These are phyloP conservation scores for Talaromyces sp. DNA, from an alignment of 2,329 filamentous ascomycete genomes.

Conservation along the genomic window DNA sequence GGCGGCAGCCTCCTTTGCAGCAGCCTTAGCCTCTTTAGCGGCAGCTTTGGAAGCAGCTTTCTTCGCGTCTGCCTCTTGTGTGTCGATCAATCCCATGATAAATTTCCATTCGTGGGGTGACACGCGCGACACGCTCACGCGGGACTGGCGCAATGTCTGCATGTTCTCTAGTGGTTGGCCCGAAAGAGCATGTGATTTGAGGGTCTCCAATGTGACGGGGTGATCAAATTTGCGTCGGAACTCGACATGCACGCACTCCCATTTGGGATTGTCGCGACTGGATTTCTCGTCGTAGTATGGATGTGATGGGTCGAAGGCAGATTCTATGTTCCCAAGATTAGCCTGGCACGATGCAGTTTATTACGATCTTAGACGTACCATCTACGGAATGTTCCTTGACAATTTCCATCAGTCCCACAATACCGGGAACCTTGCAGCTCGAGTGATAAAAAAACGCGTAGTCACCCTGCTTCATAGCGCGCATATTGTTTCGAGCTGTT, in stretches of 20 bases:
- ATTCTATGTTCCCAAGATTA: slow-evolving; percentile 45
- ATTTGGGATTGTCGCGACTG: slow-evolving; percentile 66
- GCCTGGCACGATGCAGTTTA: background rate
- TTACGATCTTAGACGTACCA: slow-evolving; percentile 48
- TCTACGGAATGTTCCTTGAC: slow-evolving; percentile 80
- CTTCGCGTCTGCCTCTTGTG: slow-evolving; percentile 21
- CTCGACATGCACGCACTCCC: slow-evolving; percentile 85
- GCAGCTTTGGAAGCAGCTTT: background rate
- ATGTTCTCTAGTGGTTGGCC: slow-evolving; percentile 64
- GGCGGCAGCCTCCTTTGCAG: background rate
- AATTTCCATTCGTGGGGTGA: slow-evolving; percentile 47
- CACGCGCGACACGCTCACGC: slow-evolving; percentile 69
- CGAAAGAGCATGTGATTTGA: slow-evolving; percentile 62
- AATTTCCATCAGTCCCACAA: slow-evolving; percentile 85
- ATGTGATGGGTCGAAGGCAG: slow-evolving; percentile 66
- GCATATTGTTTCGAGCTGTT: slow-evolving; percentile 78
- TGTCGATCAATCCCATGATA: slow-evolving; percentile 40
- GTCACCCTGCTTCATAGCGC: slow-evolving; percentile 86
- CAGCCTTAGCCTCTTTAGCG: slow-evolving; percentile 21
- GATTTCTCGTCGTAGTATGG: slow-evolving; percentile 84
- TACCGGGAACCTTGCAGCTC: slow-evolving; percentile 83
- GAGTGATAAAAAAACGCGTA: slow-evolving; percentile 97
- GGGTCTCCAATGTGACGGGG: slow-evolving; percentile 66
- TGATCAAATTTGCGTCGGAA: slow-evolving; percentile 79
- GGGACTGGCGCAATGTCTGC: slow-evolving; percentile 77